Conservation (phyloP, 768 basidiomycete species). For the Psilocybe subaeruginosa region DNA sequence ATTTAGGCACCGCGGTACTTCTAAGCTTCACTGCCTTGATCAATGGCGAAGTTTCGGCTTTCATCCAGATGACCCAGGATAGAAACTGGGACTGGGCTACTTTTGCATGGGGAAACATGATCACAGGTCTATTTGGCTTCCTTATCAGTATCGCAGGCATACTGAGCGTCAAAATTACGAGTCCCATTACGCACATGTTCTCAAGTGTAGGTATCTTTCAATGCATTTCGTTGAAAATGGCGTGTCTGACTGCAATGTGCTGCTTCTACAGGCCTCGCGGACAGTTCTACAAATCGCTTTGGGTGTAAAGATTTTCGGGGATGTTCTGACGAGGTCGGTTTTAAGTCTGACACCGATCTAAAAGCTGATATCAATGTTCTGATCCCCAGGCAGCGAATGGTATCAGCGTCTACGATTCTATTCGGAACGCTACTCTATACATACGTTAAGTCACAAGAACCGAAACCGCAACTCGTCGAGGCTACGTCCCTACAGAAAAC, state of each 20-base stretch:
- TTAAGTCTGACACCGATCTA: background rate
- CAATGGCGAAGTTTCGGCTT: constrained; percentile 65
- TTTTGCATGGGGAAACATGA: constrained; percentile 31
- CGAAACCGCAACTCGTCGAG: background rate
- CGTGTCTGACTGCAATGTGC: background rate
- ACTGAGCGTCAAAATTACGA: constrained; percentile 83
- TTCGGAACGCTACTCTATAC: constrained; percentile 12
- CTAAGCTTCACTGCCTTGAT: constrained; percentile 63
- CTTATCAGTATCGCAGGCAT: constrained; percentile 80
- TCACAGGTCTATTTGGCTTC: constrained; percentile 74
- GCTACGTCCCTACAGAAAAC: background rate
- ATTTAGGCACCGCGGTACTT: constrained; percentile 62
- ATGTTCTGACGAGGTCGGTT: constrained; percentile 63
- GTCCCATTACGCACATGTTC: constrained; percentile 85
- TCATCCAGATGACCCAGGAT: constrained; percentile 39
- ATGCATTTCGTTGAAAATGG: background rate
- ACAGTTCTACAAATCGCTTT: constrained; percentile 77
- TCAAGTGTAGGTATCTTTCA: constrained; percentile 38
- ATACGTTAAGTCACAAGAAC: constrained; percentile 7
- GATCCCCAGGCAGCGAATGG: constrained; percentile 5
- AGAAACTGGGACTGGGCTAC: constrained; percentile 23
- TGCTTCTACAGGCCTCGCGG: constrained; percentile 58
- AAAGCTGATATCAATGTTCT: background rate
- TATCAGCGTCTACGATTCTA: constrained; percentile 8
- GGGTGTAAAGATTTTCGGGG: constrained; percentile 69